These are phyloP conservation scores for Nicotiana benthamiana DNA, from an alignment of 257 asterid genomes.

Conservation along the genomic window DNA sequence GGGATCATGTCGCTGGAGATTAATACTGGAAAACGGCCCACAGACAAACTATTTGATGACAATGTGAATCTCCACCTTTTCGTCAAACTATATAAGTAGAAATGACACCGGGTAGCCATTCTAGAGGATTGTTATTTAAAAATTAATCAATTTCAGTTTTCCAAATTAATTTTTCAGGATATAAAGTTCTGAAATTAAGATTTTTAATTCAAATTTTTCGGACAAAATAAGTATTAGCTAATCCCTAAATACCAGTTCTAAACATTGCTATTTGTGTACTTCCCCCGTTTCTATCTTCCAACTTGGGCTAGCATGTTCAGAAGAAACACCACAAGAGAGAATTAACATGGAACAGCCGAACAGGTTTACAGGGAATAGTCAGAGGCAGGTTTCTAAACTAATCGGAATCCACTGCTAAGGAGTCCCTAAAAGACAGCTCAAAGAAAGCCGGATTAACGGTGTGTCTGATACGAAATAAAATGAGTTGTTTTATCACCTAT, in stretches of 20 bases:
- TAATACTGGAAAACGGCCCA: background rate
- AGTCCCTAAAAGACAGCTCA: background rate
- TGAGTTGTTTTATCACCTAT: too few species aligned
- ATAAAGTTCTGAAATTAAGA: too few species aligned
- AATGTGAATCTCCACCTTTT: constrained; percentile 22
- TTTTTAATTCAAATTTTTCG: too few species aligned
- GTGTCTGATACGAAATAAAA: too few species aligned
- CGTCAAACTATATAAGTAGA: background rate
- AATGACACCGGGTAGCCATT: too few species aligned
- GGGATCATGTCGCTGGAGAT: too few species aligned
- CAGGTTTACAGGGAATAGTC: constrained; percentile 19
- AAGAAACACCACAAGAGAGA: constrained; percentile 22
- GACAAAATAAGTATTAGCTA: too few species aligned
- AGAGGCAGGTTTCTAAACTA: constrained; percentile 7
- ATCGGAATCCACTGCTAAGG: background rate
- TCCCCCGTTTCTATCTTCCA: constrained; percentile 11
- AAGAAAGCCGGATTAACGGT: background rate
- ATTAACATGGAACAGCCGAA: constrained; percentile 9
- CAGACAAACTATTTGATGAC: constrained; percentile 16
- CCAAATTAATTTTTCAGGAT: too few species aligned
- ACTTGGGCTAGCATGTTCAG: constrained; percentile 29
- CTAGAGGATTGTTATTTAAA: too few species aligned
- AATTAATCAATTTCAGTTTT: too few species aligned
- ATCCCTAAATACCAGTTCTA: too few species aligned
- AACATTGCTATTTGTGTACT: too few species aligned